Base-by-base conservation (phyloP, 306 rosid species). In the Trifolium dubium region DNA sequence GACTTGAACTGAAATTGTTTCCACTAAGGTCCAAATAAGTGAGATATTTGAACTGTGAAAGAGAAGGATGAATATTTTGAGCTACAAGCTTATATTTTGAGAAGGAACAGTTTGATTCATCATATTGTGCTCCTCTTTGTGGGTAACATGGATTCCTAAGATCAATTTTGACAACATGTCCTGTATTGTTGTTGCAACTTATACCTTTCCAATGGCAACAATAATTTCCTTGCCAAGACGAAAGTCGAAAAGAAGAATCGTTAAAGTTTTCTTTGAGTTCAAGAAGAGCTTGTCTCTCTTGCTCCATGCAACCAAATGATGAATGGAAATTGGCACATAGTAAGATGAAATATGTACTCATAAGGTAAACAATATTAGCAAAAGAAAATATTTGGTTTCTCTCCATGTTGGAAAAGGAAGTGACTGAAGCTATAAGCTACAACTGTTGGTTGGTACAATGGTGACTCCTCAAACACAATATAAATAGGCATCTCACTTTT, bases 1-100 rank as follows among this genome's bases (percentile, higher is more conserved):
- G 10, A 12, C 47, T 79, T 2, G 39, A 58, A 23, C 35, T 23
- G 8, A 79, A 79, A 5, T 5, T 34, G 43, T 79, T 79, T 46
- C 83, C 79, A 67, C 79, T 58, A 10, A 79, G 61, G 40, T 79
- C 83, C 63, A 79, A 67, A 49, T 73, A 47, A 58, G 3, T 66
- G 29, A 79, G 64, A 47, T 79, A n/a, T 47, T 73, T 49, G 18
- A 73, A 62, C 6, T 56, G 34, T 4, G 39, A 4, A 8, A 72
- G 14, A 47, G 83, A 73, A 56, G 75, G 70, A 50, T 58, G 10
- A n/a, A 67, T 0, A 37, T 13, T n/a, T 30, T 32, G 78, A 34
- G 82, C 32, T 55, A 31, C 15, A 18, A 72, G 77, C 18, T 2
- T 13, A 9, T 17, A 0, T 1, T 61, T 50, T 17, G 6, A 23